Percentiles rank a stretch among this genome's conserved stretches.
phyloP scores from a whole-genome alignment of 2,329 filamentous ascomycete species.

The Malbranchea zuffiana region DNA sequence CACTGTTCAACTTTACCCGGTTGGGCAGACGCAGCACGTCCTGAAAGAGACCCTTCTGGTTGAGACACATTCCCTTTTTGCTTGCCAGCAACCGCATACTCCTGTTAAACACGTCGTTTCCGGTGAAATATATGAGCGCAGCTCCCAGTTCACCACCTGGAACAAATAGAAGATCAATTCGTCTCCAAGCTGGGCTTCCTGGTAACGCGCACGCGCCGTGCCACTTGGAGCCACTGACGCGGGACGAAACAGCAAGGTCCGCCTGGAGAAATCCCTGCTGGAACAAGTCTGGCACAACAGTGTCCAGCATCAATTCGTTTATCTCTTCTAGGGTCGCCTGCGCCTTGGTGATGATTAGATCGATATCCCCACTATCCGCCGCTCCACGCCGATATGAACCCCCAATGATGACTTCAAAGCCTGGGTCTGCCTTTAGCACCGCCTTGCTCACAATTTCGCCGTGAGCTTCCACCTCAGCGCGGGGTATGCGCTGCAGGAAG shows the following conservation, averaged over 20 bases:
- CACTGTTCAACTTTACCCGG: conserved; percentile 53
- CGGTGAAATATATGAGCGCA: conserved; percentile 88
- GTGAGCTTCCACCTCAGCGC: conserved; percentile 61
- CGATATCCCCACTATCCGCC: conserved; percentile 65
- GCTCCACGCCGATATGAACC: conserved; percentile 80
- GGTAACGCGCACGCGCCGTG: conserved; percentile 73
- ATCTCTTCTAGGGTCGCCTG: conserved; percentile 50
- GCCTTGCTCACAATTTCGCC: conserved; percentile 52
- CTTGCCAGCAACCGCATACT: conserved; percentile 70
- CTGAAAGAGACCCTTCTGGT: conserved; percentile 68
- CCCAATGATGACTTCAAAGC: conserved; percentile 60
- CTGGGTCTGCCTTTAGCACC: conserved; percentile 49
- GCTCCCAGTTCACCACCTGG: conserved; percentile 70
- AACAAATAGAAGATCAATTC: conserved; percentile 76
- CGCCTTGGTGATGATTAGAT: conserved; percentile 67
- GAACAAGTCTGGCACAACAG: conserved; percentile 53
- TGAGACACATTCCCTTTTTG: conserved; percentile 72
- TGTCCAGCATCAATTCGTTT: conserved; percentile 49
- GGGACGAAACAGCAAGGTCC: conserved; percentile 50
- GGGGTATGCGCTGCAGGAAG: conserved; percentile 66
- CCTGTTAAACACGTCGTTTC: conserved; percentile 88
- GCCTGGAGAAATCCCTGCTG: conserved; percentile 55
- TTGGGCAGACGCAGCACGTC: conserved; percentile 53
- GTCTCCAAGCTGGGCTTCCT: conserved; percentile 52
- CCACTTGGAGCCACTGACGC: conserved; percentile 63